A percentile compares a stretch with the other conserved stretches of the same genome.
phyloP scores from a whole-genome alignment of 2,329 filamentous ascomycete species.

The Penicillium sp. region DNA sequence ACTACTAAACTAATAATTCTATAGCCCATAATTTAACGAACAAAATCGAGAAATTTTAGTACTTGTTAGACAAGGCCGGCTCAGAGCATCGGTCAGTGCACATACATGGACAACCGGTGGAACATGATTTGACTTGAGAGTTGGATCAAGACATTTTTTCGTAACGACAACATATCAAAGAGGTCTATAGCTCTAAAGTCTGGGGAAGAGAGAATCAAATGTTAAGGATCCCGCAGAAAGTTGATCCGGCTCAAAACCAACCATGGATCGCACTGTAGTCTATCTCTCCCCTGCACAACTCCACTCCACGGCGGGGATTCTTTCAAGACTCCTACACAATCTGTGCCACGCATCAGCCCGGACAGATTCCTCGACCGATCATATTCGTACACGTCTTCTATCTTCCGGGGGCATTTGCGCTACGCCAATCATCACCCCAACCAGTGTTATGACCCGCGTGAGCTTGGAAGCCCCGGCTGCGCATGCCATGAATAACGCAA shows the following conservation, averaged over 20 bases:
- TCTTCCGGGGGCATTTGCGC: background rate
- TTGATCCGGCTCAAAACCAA: background rate
- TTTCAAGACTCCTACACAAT: background rate
- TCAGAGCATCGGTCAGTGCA: too few relatives aligned
- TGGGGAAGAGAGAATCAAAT: too few relatives aligned
- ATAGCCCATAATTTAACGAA: too few relatives aligned
- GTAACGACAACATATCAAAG: background rate
- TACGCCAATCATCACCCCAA: background rate
- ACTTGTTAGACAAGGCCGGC: too few relatives aligned
- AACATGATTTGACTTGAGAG: background rate
- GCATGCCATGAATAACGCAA: background rate
- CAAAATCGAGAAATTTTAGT: too few relatives aligned
- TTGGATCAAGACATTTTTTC: background rate
- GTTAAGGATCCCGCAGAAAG: too few relatives aligned
- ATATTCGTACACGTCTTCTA: background rate
- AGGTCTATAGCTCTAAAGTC: background rate
- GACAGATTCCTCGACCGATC: background rate
- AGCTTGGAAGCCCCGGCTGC: background rate
- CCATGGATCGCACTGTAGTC: background rate
- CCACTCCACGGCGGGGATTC: background rate
- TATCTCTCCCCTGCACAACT: background rate
- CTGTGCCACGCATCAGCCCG: background rate
- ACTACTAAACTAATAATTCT: too few relatives aligned
- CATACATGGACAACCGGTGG: background rate
- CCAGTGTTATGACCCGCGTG: background rate